Evolutionary conservation across 2,329 filamentous ascomycete genomes (phyloP), one percentile per base, ranked within the genome.

Genomic region (Ceratocystis destructans): DNA sequence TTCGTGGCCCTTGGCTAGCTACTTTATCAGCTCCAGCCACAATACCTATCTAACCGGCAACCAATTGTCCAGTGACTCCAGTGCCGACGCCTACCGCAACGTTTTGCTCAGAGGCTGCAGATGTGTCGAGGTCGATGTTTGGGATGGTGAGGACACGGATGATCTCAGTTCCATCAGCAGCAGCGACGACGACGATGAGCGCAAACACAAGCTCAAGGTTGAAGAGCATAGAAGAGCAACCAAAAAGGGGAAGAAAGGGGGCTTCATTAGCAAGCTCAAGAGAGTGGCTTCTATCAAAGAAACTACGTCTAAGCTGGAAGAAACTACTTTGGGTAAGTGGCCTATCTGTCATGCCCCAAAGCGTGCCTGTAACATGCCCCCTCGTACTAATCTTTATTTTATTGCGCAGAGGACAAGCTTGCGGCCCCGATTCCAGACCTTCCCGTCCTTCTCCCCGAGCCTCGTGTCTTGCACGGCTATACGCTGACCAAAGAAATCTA

Each of bases 41-140:
- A 96, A 96, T 76, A 96, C 92, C 0, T 96, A 96, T 71, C 83
- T 96, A 25, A 84, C 91, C 1, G 92, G 92, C 28, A 89, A 93
- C 73, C 92, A 96, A 77, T 84, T 96, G 15, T 90, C 84, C 68
- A 93, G 90, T 71, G 85, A 88, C 68, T 94, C 90, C 64, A 95
- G 91, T 73, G 90, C 90, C 0, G 88, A 91, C 70, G 88, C 89
- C 1, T 96, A 96, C 78, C 90, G 90, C 70, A 87, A 87, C 63
- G 90, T 92, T 8, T 79, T 96, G 66, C 83, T 90, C 71, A 85
- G 89, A 64, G 91, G 90, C 1, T 96, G 92, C 71, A 87, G 92
- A 20, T 96, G 92, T 75, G 87, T 96, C 68, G 92, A 96, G 77
- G 89, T 96, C 68, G 92, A 96, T 72, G 95, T 94, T 71, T 96